Evolutionary conservation across 1,284 basidiomycete genomes (phyloP), one percentile per base, ranked within the genome.

Genomic region (Malassezia pachydermatis): DNA sequence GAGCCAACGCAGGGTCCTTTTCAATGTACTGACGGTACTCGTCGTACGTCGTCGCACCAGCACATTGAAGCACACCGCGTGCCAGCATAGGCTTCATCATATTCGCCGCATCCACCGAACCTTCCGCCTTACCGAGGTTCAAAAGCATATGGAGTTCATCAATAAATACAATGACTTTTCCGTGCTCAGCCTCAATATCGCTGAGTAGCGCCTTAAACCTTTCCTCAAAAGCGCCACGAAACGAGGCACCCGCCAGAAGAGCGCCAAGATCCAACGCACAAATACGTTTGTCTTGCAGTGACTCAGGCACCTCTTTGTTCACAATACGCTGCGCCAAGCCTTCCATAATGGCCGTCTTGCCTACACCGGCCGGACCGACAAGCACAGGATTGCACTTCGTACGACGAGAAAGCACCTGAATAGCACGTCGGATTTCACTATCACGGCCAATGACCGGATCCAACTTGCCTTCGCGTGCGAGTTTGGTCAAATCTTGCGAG

Each of bases 141-240:
- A 68, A 54, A 42, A 71, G 54, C 30, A 71, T 60, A 51, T 73
- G 63, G 54, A 74, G 76, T 71, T 96, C 92, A 67, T 98, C 90
- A 63, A 96, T 83, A 76, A 96, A 96, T 32, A 98, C 80, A 59
- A 96, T 88, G 62, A 86, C 88, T 40, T 87, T 80, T 46, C 88
- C 82, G 0, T 82, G 76, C 2, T 86, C 81, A 74, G 92, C 88
- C 73, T 96, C 92, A 55, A 96, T 83, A 74, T 98, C 94, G 71
- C 72, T 65, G 41, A 96, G 76, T 50, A 96, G 87, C 13, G 84
- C 77, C 74, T 95, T 96, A 74, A 96, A 82, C 37, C 92, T 84
- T 72, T 98, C 92, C 75, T 98, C 92, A 74, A 90, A 98, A 75
- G 96, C 88, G 51, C 90, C 90, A 73, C 88, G 88, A 76, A 86